These are phyloP conservation scores for Thozetella sp. DNA, from an alignment of 495 filamentous ascomycete species.

Conservation along the genomic window DNA sequence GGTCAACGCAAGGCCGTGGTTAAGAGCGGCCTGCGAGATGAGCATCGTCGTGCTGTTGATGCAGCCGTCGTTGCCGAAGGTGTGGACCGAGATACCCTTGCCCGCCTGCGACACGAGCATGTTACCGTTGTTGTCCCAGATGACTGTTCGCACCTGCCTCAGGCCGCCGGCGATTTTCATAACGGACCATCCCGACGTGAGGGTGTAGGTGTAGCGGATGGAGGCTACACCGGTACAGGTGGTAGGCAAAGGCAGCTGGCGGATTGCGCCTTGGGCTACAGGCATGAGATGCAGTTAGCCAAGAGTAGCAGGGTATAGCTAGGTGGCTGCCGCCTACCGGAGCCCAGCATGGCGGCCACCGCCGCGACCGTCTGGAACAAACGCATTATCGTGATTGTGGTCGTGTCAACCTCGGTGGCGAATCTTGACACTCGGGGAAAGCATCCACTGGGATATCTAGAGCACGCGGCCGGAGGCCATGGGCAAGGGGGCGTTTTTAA, in stretches of 20 bases:
- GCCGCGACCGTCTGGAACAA: conserved; percentile 13
- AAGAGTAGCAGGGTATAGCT: neutral
- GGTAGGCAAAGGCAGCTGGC: conserved; percentile 26
- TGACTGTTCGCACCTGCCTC: conserved; percentile 54
- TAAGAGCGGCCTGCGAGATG: conserved; percentile 47
- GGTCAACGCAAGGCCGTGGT: conserved; percentile 68
- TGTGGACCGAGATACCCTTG: conserved; percentile 54
- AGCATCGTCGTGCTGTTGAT: conserved; percentile 34
- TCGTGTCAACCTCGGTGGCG: neutral
- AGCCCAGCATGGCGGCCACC: conserved; percentile 21
- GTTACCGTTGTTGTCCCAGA: conserved; percentile 62
- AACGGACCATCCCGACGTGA: conserved; percentile 57
- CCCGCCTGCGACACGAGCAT: conserved; percentile 60
- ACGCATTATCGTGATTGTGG: conserved; percentile 18
- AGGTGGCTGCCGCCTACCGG: conserved; percentile 13
- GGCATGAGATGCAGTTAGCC: conserved; percentile 3
- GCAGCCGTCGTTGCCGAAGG: conserved; percentile 51
- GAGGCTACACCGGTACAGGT: conserved; percentile 30
- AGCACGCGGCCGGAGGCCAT: neutral
- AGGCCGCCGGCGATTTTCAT: conserved; percentile 58
- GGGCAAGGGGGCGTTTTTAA: neutral
- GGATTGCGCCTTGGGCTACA: conserved; percentile 14
- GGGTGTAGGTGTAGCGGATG: conserved; percentile 31
- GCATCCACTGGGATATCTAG: neutral
- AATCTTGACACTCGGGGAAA: neutral